A percentile compares a stretch with the other conserved stretches of the same genome.
These are phyloP conservation scores for Nemania bipapillata DNA, from an alignment of 2,329 filamentous ascomycete species.

Conservation along the genomic window DNA sequence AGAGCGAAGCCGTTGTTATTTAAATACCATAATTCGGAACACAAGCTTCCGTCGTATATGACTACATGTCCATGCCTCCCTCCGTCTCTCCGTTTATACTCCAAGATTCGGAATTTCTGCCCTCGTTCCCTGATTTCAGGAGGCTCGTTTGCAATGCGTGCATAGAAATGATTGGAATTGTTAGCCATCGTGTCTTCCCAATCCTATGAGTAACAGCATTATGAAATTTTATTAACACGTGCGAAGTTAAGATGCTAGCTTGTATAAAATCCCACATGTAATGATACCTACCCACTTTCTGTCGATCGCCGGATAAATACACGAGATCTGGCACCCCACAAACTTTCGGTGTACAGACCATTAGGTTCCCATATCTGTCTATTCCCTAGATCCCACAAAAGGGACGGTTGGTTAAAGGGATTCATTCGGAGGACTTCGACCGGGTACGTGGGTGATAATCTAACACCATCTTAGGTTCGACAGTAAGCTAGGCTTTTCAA, in stretches of 20 bases:
- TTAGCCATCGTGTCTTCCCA: not conserved
- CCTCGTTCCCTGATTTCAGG: conserved; percentile 25
- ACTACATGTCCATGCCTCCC: conserved; percentile 24
- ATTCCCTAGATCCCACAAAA: not conserved
- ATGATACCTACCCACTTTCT: conserved; percentile 14
- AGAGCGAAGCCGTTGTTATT: conserved; percentile 42
- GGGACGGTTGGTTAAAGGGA: not conserved
- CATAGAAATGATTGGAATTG: not conserved
- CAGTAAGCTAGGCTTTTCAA: not conserved
- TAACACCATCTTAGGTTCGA: not conserved
- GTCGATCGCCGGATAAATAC: conserved; percentile 33
- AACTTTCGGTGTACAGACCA: not conserved
- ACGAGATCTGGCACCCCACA: conserved; percentile 8
- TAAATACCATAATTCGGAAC: conserved; percentile 44
- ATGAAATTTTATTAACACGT: not conserved
- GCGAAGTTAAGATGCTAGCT: conserved; percentile 7
- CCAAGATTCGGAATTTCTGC: conserved; percentile 36
- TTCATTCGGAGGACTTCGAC: not conserved
- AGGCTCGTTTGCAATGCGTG: not conserved
- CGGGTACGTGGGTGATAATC: not conserved
- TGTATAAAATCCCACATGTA: conserved; percentile 3
- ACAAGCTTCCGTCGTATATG: conserved; percentile 40
- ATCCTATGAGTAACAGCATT: not conserved
- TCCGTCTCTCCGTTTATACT: conserved; percentile 29
- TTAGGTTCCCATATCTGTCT: not conserved